Evolutionary conservation across 1,139 yeast species (phyloP), one percentile per base, ranked within the genome.

Genomic region (Sugiyamaella sp.): DNA sequence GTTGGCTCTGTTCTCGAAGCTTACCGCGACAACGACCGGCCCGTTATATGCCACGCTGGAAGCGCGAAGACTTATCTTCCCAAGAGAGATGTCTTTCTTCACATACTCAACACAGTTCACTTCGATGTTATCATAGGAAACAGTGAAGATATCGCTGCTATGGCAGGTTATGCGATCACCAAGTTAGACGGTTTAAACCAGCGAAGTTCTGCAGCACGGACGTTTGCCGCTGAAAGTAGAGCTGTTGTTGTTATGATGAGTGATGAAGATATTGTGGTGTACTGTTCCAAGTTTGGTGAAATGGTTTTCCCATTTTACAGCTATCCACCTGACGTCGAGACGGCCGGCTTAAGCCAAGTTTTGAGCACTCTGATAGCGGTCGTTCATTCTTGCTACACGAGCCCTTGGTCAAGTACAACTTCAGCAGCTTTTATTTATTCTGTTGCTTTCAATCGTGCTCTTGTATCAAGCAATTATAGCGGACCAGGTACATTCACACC

Each of bases 341-440:
- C 90, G 12, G 90, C 97, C 0, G 97, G 96, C 0, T 79, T 95
- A 1, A 97, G 97, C 0, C 90, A 97, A 60, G 80, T 93, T 0
- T 73, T 89, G 46, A 96, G 96, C 1, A 83, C 93, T 49, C 79
- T 82, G 0, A 80, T 89, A 53, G 84, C 88, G 0, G 76, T 88
- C 0, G 79, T 76, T 60, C 65, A 71, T 37, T 59, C 62, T 4
- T 73, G 74, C 0, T 71, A 70, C 33, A 53, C 49, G 9, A 60
- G 59, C 24, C 51, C 57, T 6, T 54, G 61, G 25, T 70, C 71
- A 49, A 84, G 87, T 0, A 80, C 82, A 0, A 74, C 77, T 1
- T 74, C 77, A 1, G 96, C 95, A 0, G 82, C 87, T 2, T 51
- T 71, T 1, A 59, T 82, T 9, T 89, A 85, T 69, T 88, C 88